Evolutionary conservation across 257 asterid genomes (phyloP).

Genomic region (Solanum chmielewskii): DNA sequence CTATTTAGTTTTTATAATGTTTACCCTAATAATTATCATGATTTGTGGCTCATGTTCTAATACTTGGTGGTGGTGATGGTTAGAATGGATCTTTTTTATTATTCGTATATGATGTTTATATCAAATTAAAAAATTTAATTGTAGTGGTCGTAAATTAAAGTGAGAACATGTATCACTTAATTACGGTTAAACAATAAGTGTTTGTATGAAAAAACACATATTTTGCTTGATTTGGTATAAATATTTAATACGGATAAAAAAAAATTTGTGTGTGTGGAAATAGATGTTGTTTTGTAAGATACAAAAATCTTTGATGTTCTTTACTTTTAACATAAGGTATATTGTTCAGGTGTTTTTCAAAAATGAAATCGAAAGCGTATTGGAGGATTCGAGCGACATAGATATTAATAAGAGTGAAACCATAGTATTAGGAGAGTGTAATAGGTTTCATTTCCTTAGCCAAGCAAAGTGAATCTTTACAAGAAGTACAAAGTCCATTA

Average conservation of each 20-base stretch:
- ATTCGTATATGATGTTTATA: rapidly evolving
- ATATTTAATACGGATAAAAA: not conserved
- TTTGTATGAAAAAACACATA: not conserved
- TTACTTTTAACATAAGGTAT: not conserved
- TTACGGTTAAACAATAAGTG: not conserved
- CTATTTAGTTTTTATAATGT: not conserved
- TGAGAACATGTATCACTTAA: not conserved
- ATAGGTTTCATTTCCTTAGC: not conserved
- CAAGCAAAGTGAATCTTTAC: not conserved
- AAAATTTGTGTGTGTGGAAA: not conserved
- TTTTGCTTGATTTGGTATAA: not conserved
- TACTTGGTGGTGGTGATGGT: not conserved
- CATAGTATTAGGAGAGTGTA: not conserved
- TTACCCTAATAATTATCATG: not conserved
- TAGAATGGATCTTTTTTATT: not conserved
- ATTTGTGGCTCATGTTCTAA: not conserved
- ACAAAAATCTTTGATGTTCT: not conserved
- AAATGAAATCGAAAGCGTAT: too few species aligned
- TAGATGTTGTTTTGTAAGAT: not conserved
- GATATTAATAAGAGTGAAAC: not conserved
- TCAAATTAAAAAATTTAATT: too few species aligned
- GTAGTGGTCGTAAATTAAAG: not conserved
- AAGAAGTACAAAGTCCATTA: not conserved
- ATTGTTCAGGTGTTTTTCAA: not conserved
- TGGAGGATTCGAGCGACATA: not conserved